A percentile compares a stretch with the other conserved stretches of the same genome.
These are phyloP conservation scores for Trichocomaceae sp. DNA, from an alignment of 2,329 filamentous ascomycete species.

Conservation along the genomic window DNA sequence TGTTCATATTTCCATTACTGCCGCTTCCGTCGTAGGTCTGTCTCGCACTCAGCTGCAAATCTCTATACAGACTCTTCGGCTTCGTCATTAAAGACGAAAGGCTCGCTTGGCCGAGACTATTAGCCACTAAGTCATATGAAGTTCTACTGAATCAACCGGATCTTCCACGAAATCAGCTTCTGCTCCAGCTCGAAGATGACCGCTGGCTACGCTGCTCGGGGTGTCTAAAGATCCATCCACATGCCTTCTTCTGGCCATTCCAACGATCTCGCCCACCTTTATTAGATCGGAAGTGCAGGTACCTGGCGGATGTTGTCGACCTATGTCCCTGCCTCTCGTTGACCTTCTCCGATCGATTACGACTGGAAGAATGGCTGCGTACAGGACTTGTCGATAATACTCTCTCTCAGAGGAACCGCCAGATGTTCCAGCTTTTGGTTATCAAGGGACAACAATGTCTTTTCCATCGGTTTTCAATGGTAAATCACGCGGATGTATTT, in stretches of 20 bases:
- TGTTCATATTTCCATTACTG: background rate
- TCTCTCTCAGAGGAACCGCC: background rate
- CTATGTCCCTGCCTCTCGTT: constrained; percentile 13
- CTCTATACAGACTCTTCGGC: background rate
- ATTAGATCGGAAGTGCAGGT: constrained; percentile 9
- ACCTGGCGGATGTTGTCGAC: constrained; percentile 11
- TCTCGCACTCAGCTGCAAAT: background rate
- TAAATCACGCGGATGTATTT: background rate
- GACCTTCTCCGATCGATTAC: constrained; percentile 11
- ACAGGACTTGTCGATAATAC: constrained; percentile 1
- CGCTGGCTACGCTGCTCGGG: background rate
- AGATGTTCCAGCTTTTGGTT: background rate
- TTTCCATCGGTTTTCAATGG: background rate
- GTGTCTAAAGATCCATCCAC: constrained; percentile 3
- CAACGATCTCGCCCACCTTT: no score
- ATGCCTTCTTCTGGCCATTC: background rate
- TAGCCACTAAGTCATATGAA: background rate
- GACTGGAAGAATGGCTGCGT: constrained; percentile 2
- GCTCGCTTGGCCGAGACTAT: background rate
- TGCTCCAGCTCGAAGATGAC: background rate
- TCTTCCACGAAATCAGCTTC: background rate
- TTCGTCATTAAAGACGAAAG: background rate
- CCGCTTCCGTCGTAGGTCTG: background rate
- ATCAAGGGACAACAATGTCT: constrained; percentile 1
- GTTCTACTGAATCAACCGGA: background rate